Base-by-base conservation (phyloP, 2,329 filamentous ascomycete genomes). In the Cercospora sp. region DNA sequence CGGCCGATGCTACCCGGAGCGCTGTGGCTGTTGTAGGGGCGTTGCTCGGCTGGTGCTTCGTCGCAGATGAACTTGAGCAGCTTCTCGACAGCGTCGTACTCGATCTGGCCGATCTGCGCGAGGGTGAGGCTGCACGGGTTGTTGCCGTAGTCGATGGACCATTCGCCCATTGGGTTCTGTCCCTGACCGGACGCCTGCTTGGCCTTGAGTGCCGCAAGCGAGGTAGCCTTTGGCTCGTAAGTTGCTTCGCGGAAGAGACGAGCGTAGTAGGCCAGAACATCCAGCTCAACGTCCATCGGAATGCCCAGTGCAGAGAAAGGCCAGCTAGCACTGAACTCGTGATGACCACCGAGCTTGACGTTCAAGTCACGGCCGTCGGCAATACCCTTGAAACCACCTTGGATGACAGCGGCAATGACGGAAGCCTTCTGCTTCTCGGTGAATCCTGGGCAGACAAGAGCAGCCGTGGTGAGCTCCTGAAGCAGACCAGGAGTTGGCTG, bases 381-480 rank as follows among this genome's bases (percentile, higher is more conserved):
- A 28, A 77, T 61, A 36, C 61, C n/a, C 26, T 63, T 66, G 62
- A 69, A 76, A 57, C 74, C 73, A 28, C 53, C 60, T 16, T 66
- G 23, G 26, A 48, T 30, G 23, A 76, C 68, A 9, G 65, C 16
- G 3, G 63, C 45, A 30, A 73, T 65, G 39, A 77, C 66, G 8
- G 60, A 61, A 6, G 67, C 53, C 72, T 78, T 79, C 69, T 79
- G 77, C 53, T 65, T 65, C 69, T 77, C 77, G 62, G 69, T 75
- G 70, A 79, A 79, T 8, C 76, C 77, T 2, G 75, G 71, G 51
- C 75, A 77, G 51, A 69, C 72, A 13, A 79, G 73, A 16, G 69
- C 72, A 5, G 77, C 77, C 8, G 75, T 71, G 7, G 70, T 64
- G 55, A 79, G 72, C 70, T 79, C 78, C 60, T 77, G 75, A 12